These are phyloP conservation scores for Beauveria medogensis DNA, from an alignment of 2,329 filamentous ascomycete genomes.

Conservation along the genomic window DNA sequence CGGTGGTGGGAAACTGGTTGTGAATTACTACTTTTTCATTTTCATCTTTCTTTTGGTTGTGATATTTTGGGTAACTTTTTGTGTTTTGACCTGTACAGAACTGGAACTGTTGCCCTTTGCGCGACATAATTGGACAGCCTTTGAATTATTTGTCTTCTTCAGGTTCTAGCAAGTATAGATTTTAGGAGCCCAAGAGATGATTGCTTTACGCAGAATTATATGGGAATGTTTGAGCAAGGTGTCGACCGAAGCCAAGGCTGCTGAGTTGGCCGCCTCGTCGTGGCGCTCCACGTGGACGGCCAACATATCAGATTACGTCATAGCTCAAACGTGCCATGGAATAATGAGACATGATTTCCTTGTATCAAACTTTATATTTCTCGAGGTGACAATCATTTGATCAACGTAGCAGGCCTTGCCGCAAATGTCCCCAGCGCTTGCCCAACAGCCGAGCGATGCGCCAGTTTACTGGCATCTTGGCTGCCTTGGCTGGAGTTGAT, in stretches of 20 bases:
- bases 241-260: neutral
- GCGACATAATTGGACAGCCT: neutral
- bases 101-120: neutral
- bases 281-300: constrained; percentile 6
- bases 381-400: neutral
- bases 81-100: neutral
- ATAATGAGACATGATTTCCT: neutral
- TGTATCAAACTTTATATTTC: neutral
- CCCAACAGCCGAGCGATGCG: no score
- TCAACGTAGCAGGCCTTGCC: neutral
- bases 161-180: neutral
- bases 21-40: neutral
- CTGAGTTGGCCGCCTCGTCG: neutral
- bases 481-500: neutral
- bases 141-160: neutral
- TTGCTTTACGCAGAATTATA: neutral
- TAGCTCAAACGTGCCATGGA: neutral
- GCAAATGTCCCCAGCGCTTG: no score
- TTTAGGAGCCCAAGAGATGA: neutral
- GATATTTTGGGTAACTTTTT: neutral
- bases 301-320: constrained; percentile 6
- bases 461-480: neutral
- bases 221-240: neutral
- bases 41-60: neutral
- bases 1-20: neutral